A percentile compares a stretch with the other conserved stretches of the same genome.
These are phyloP conservation scores for Triticum monococcum DNA, from an alignment of 176 grass and related monocot species.

Conservation along the genomic window DNA sequence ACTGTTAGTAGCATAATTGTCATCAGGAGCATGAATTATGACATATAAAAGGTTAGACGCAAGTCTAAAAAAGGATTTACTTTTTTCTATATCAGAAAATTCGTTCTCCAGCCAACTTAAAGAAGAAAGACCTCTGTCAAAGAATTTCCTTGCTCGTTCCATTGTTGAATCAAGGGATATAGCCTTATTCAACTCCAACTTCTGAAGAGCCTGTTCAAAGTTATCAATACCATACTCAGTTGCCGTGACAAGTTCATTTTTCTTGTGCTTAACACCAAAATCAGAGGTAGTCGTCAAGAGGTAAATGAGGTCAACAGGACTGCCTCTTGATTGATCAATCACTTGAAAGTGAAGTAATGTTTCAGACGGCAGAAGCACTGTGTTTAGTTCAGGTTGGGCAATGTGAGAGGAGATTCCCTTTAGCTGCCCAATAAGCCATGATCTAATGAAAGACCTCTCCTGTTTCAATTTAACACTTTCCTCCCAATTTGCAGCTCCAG, in stretches of 20 bases:
- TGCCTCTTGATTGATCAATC: constrained; percentile 44
- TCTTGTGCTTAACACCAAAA: constrained; percentile 37
- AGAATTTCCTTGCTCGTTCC: constrained; percentile 34
- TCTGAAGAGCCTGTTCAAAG: constrained; percentile 46
- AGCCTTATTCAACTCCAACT: constrained; percentile 69
- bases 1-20: not conserved
- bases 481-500: not conserved
- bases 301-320: constrained; percentile 59
- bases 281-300: constrained; percentile 55
- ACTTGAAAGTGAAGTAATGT: constrained; percentile 79
- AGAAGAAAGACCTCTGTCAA: constrained; percentile 40
- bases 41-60: constrained; percentile 19
- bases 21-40: not conserved
- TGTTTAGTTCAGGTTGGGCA: constrained; percentile 33
- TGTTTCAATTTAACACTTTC: constrained; percentile 22
- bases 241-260: constrained; percentile 47
- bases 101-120: constrained; percentile 76
- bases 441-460: constrained; percentile 50
- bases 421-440: constrained; percentile 73
- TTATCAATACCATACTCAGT: constrained; percentile 38
- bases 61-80: constrained; percentile 47
- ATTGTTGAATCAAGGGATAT: constrained; percentile 47
- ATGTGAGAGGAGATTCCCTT: constrained; percentile 47
- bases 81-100: constrained; percentile 71
- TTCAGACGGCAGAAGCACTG: constrained; percentile 63